Base-by-base conservation (phyloP, 176 grass and related monocot genomes). In the Puya raimondii region DNA sequence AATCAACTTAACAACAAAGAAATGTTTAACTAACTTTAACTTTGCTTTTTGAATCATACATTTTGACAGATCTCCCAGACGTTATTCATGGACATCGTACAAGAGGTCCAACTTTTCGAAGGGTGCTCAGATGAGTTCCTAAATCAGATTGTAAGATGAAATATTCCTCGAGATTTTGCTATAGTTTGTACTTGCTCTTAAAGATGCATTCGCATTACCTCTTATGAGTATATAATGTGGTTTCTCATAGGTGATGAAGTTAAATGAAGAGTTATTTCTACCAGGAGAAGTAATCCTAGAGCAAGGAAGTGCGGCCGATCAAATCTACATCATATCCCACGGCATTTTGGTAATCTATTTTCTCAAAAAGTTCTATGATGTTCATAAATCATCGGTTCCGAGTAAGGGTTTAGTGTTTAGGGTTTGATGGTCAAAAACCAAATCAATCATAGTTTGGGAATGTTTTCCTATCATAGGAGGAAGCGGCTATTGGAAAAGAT, bases 81-180 rank as follows among this genome's bases (percentile, higher is more conserved):
- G 1, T 56, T 92, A 67, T 92, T 91, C 70, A 67, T 92, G 33
- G 92, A 79, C 26, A 79, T 85, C 51, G 67, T 96, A 65, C 83
- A 83, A 23, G 87, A 80, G 65, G 88, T 85, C 65, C 79, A 73
- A 47, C 65, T 92, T 47, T 96, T 92, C 70, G 72, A 69, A 83
- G 86, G 88, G 51, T 92, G 92, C 65, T 92, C 92, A 54, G 81
- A 92, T 13, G 88, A 96, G 70, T 96, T 96, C 86, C 79, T 96
- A 16, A 83, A 83, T 79, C 86, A 96, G 71, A 91, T 96, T 71
- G 88, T 96, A 85, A 80, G 89, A 85, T 68, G 52, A 52, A 61
- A 2, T 50, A 33, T 14, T 47, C 16, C 25, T 66, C 8, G 13
- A 14, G 22, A 52, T 42, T 67, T 66, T 9, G 9, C 66, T 75